Conservation (phyloP, 208 protist genomes). For the Naegleria fowleri region DNA sequence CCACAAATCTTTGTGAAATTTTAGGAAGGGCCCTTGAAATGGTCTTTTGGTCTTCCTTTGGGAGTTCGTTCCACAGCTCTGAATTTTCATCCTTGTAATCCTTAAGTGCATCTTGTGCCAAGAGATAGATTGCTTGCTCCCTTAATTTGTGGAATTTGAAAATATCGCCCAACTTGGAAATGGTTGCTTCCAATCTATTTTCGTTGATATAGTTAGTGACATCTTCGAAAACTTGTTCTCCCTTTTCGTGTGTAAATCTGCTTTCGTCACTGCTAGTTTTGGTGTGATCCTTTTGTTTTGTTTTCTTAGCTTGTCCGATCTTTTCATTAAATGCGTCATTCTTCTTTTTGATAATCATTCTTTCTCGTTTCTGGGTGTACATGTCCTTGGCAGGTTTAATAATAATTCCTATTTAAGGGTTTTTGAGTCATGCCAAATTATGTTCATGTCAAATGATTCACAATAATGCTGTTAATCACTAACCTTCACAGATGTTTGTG, state of each 20-base stretch:
- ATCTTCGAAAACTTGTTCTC: background rate
- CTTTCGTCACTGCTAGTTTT: background rate
- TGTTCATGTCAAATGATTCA: no score
- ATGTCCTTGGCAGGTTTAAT: background rate
- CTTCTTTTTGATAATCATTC: constrained; percentile 21
- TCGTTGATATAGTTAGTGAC: background rate
- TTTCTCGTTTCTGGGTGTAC: background rate
- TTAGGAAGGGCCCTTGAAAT: background rate
- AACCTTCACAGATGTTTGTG: background rate
- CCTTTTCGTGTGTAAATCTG: background rate
- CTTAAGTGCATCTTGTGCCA: background rate
- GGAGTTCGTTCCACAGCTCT: background rate
- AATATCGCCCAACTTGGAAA: background rate
- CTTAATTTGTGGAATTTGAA: background rate
- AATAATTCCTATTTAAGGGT: background rate
- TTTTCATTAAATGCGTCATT: background rate
- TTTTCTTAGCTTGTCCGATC: background rate
- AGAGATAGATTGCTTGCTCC: background rate
- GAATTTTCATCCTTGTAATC: background rate
- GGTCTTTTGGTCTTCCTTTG: background rate
- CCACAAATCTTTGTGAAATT: background rate
- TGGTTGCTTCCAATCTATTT: background rate
- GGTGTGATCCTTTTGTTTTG: background rate
- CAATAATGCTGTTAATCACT: no score
- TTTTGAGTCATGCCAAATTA: no score